These are phyloP conservation scores for Tulasnella calospora DNA, from an alignment of 768 basidiomycete species.

Conservation along the genomic window DNA sequence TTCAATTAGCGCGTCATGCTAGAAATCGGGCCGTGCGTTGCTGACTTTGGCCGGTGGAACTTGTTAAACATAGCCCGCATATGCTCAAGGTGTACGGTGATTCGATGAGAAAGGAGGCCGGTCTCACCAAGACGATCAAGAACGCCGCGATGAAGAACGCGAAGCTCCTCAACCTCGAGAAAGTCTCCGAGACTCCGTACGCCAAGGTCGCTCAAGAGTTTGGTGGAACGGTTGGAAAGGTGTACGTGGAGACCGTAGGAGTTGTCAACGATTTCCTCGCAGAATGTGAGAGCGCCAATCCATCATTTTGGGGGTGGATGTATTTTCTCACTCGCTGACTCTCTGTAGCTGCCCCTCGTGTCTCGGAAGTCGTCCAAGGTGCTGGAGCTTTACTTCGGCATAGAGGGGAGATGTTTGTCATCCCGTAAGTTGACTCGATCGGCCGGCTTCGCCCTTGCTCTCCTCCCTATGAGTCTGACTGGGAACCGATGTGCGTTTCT, in stretches of 20 bases:
- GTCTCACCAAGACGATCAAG: slow-evolving; percentile 97
- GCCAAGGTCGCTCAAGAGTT: slow-evolving; percentile 84
- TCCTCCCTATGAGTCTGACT: not conserved
- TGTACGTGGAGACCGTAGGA: slow-evolving; percentile 89
- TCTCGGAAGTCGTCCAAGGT: slow-evolving; percentile 87
- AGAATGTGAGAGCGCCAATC: slow-evolving; percentile 55
- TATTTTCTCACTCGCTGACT: too few species aligned
- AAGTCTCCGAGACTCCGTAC: slow-evolving; percentile 53
- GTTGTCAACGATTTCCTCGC: slow-evolving; percentile 90
- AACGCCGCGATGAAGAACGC: slow-evolving; percentile 82
- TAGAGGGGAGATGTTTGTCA: slow-evolving; percentile 82
- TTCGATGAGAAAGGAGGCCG: slow-evolving; percentile 89
- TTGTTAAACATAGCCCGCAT: slow-evolving; percentile 64
- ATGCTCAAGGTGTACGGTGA: slow-evolving; percentile 96
- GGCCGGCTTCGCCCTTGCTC: too few species aligned
- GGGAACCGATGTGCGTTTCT: slow-evolving; percentile 6
- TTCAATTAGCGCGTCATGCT: too few species aligned
- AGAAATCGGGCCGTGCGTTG: not conserved
- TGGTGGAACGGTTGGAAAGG: slow-evolving; percentile 91
- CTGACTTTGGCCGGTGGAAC: not conserved
- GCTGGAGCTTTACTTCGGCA: slow-evolving; percentile 88
- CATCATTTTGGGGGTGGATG: slow-evolving; percentile 21
- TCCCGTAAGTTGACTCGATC: slow-evolving; percentile 58
- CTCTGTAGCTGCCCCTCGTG: slow-evolving; percentile 68
- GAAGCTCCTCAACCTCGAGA: slow-evolving; percentile 64